Evolutionary conservation across 2,329 filamentous ascomycete species (phyloP), one percentile per base, ranked within the genome.

Genomic region (Fusarium phyllophilum): DNA sequence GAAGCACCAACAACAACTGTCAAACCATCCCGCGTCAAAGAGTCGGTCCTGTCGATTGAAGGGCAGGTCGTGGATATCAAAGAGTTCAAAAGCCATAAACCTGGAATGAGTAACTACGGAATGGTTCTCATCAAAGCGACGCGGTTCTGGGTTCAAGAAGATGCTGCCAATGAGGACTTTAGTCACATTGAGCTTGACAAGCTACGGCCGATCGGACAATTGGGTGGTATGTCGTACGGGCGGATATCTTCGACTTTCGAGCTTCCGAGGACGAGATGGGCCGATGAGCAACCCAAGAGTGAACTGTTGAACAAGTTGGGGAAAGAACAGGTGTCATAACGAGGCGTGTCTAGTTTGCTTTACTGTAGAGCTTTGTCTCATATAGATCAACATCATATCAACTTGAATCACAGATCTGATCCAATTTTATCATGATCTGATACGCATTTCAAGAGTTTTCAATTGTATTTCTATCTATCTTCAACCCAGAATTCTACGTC

Each of bases 181-280:
- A 94, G 90, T 74, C 78, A 93, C 39, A 86, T 98, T 65, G 93
- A 96, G 81, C 90, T 94, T 14, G 88, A 92, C 84, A 87, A 97
- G 12, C 83, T 98, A 58, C 89, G 89, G 66, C 95, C 96, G 0
- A 88, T 97, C n/a, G 90, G 90, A 69, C 89, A 96, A 36, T 78
- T 98, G 24, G 96, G 96, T 20, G 96, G 96, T 1, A 97, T 98
- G 77, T 92, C 92, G 0, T 98, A 97, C 79, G 92, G 88, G 2
- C 87, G 95, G 39, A 85, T 89, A 1, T 91, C 88, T 0, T 90
- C 95, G 68, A 92, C 85, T 0, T 84, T 94, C 26, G 95, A 97
- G 85, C 82, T 97, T 33, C 89, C 88, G 1, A 66, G 66, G 2
- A 69, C 42, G 0, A 45, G 66, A 22, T 69, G 66, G 66, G 12